These are phyloP conservation scores for Turnera subulata DNA, from an alignment of 345 rosid genomes.

Conservation along the genomic window DNA sequence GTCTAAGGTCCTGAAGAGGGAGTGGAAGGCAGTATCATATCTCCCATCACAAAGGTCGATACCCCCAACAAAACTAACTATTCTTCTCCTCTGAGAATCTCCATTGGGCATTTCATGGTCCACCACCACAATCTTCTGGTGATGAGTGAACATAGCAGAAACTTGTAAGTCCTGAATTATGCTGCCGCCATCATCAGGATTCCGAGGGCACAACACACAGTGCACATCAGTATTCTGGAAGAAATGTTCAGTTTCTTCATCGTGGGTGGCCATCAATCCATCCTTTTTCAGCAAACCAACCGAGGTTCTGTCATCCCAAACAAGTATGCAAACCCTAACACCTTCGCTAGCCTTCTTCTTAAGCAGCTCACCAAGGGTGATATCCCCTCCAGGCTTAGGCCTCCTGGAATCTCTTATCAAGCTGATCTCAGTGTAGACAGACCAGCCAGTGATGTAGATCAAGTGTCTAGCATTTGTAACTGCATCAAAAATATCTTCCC, in stretches of 20 bases:
- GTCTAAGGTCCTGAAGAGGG: slow-evolving; percentile 91
- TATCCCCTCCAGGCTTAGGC: slow-evolving; percentile 91
- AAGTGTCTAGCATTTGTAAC: slow-evolving; percentile 79
- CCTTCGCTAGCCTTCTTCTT: slow-evolving; percentile 93
- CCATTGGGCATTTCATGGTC: slow-evolving; percentile 73
- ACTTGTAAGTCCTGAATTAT: slow-evolving; percentile 76
- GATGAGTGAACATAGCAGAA: slow-evolving; percentile 98
- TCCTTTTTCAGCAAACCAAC: slow-evolving; percentile 78
- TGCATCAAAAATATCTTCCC: slow-evolving; percentile 96
- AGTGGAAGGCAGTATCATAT: slow-evolving; percentile 86
- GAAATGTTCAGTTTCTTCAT: slow-evolving; percentile 75
- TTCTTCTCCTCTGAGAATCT: slow-evolving; percentile 57
- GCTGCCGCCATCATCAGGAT: slow-evolving; percentile 99
- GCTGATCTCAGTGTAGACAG: slow-evolving; percentile 86
- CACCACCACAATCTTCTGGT: slow-evolving; percentile 95
- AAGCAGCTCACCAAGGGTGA: slow-evolving; percentile 73
- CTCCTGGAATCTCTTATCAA: slow-evolving; percentile 89
- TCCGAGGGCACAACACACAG: slow-evolving; percentile 87
- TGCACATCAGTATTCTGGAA: slow-evolving; percentile 72
- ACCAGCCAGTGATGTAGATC: slow-evolving; percentile 97
- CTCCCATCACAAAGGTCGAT: slow-evolving; percentile 98
- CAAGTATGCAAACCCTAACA: slow-evolving; percentile 81
- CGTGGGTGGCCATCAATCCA: slow-evolving; percentile 97
- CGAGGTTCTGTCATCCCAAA: slow-evolving; percentile 99
- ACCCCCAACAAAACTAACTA: slow-evolving; percentile 95